Evolutionary conservation across 2,329 filamentous ascomycete genomes (phyloP), one percentile per base, ranked within the genome.

Genomic region (Orbilia brochopaga): DNA sequence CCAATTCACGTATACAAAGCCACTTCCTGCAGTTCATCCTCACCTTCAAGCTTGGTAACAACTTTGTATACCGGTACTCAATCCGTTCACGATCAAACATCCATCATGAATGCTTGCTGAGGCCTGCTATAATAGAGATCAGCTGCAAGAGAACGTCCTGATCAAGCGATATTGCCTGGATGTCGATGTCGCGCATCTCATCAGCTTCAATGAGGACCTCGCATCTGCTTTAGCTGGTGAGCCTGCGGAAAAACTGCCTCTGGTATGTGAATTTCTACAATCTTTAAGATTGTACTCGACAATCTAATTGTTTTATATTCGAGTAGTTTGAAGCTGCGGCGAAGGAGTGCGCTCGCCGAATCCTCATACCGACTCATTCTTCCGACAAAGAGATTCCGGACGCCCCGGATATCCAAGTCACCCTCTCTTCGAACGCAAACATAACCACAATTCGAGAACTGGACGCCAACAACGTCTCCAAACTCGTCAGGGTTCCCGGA

Each of bases 121-220:
- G 30, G 69, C 83, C 50, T 1, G 1, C 21, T 37, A 1, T 37
- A 95, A 1, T 37, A 95, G 94, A 85, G 93, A 97, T 78, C 94
- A 97, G 81, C 86, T 99, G 69, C 87, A 91, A 77, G 92, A 97
- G 79, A 99, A 99, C 82, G 92, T 94, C 6, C 85, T 97, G 0
- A 84, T 96, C 46, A 94, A 96, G 79, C 92, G 92, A 77, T 97
- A 92, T 82, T 97, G 89, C 80, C 97, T 94, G 82, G 93, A 99
- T 79, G 86, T 99, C 78, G 92, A 99, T 79, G 91, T 99, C 76
- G 91, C 90, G 73, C 93, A 99, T 79, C 83, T 99, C 69, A 97
- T 97, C 79, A 94, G 90, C 73, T 97, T 92, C 81, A 94, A 96
- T 78, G 93, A 97, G 80, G 92, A 97, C 79, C 84, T 99, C 70